These are phyloP conservation scores for Coemansia reversa DNA, from an alignment of 192 early-diverging fungal species.

Conservation along the genomic window DNA sequence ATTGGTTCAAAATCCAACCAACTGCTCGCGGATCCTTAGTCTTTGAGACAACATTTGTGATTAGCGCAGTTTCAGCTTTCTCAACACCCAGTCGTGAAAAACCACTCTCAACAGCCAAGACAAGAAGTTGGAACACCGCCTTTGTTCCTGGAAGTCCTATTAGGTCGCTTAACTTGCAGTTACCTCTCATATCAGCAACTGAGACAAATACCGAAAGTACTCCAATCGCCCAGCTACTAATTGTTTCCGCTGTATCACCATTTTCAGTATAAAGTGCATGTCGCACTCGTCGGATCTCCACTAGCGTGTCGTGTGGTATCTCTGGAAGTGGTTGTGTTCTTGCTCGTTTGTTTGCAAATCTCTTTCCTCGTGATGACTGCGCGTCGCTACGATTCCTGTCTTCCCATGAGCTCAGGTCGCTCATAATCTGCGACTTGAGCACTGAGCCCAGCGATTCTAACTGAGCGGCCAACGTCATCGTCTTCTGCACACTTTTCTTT, in stretches of 20 bases:
- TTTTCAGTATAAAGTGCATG: slow-evolving; percentile 9
- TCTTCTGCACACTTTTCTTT: not conserved
- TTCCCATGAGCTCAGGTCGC: slow-evolving; percentile 46
- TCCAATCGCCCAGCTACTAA: slow-evolving; percentile 33
- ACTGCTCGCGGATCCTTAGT: slow-evolving; percentile 37
- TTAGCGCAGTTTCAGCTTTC: slow-evolving; percentile 21
- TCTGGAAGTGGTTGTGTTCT: slow-evolving; percentile 33
- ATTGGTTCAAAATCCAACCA: slow-evolving; percentile 43
- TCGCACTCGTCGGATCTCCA: slow-evolving; percentile 26
- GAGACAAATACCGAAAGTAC: slow-evolving; percentile 43
- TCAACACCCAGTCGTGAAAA: slow-evolving; percentile 13
- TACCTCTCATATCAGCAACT: slow-evolving; percentile 45
- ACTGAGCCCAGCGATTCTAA: slow-evolving; percentile 32
- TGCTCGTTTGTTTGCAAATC: slow-evolving; percentile 17
- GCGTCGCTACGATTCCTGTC: slow-evolving; percentile 33
- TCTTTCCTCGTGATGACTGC: slow-evolving; percentile 13
- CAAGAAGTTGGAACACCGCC: slow-evolving; percentile 34
- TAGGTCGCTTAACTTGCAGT: slow-evolving; percentile 32
- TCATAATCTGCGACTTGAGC: slow-evolving; percentile 51
- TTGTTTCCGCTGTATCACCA: slow-evolving; percentile 1
- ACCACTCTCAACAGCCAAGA: slow-evolving; percentile 29
- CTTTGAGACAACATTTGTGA: slow-evolving; percentile 12
- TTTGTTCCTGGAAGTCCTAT: slow-evolving; percentile 25
- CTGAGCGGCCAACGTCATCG: slow-evolving; percentile 11
- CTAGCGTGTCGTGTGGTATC: slow-evolving; percentile 19